Percentiles rank a stretch among this genome's conserved stretches.
Conservation (phyloP, 2,329 filamentous ascomycete genomes). For the Fonsecaea nubica region DNA sequence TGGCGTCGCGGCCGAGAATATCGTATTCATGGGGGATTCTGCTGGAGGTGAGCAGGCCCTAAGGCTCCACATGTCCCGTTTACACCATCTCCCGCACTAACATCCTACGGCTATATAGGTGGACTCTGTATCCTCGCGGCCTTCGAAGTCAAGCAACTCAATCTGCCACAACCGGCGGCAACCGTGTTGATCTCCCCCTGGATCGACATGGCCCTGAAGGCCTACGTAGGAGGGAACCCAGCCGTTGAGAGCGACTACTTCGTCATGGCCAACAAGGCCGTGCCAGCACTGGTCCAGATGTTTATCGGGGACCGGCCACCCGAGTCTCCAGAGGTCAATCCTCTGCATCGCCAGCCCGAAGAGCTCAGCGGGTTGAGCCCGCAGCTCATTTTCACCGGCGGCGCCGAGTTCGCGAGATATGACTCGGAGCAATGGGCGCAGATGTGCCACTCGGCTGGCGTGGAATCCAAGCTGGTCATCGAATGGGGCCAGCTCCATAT, state of each 20-base stretch:
- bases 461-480: slow-evolving; percentile 12
- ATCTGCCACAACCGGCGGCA: slow-evolving; percentile 76
- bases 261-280: slow-evolving; percentile 17
- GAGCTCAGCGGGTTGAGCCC: slow-evolving; percentile 17
- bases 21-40: slow-evolving; percentile 88
- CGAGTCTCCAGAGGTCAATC: slow-evolving; percentile 22
- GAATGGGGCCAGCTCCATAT: slow-evolving; percentile 28
- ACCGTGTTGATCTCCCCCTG: slow-evolving; percentile 91
- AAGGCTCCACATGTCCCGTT: too few relatives aligned
- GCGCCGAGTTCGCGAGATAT: slow-evolving; percentile 16
- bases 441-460: slow-evolving; percentile 6
- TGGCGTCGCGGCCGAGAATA: slow-evolving; percentile 69
- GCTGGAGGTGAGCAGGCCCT: slow-evolving; percentile 67
- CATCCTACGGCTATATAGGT: not conserved
- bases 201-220: slow-evolving; percentile 75
- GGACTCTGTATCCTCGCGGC: slow-evolving; percentile 73
- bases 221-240: slow-evolving; percentile 23
- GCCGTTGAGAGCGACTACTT: slow-evolving; percentile 26
- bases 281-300: not conserved
- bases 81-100: not conserved
- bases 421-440: slow-evolving; percentile 18
- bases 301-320: slow-evolving; percentile 10
- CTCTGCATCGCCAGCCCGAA: slow-evolving; percentile 6
- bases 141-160: slow-evolving; percentile 6
- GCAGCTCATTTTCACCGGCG: slow-evolving; percentile 21